Conservation (phyloP, 192 early-diverging fungal genomes). For the Chytriomyces sp. region DNA sequence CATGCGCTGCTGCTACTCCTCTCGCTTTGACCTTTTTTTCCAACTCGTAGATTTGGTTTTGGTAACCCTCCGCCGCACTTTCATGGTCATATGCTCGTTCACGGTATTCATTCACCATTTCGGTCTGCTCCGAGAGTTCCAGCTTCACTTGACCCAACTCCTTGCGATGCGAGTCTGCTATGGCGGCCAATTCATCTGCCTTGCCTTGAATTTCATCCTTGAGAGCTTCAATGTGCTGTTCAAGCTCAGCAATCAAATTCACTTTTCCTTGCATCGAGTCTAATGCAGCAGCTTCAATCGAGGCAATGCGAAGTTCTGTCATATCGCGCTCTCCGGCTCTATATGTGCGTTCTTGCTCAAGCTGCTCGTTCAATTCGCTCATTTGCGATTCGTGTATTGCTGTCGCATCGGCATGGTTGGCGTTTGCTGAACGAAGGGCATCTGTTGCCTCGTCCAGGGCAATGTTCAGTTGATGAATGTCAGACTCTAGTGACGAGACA, state of each 20-base stretch:
- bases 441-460: slow-evolving; percentile 4
- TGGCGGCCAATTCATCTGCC: neutral
- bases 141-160: slow-evolving; percentile 21
- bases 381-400: slow-evolving; percentile 11
- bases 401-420: neutral
- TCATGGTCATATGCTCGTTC: slow-evolving; percentile 30
- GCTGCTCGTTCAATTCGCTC: slow-evolving; percentile 1
- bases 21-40: slow-evolving; percentile 7
- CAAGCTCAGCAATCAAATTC: neutral
- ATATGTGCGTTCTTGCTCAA: slow-evolving; percentile 21
- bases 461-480: neutral
- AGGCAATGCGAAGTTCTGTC: slow-evolving; percentile 30
- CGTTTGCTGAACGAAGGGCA: slow-evolving; percentile 2
- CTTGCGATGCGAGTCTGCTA: slow-evolving; percentile 17
- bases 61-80: slow-evolving; percentile 2
- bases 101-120: slow-evolving; percentile 19
- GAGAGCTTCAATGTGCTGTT: neutral
- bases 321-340: slow-evolving; percentile 30
- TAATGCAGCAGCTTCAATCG: neutral
- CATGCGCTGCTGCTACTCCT: neutral
- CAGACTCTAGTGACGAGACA: slow-evolving; percentile 21
- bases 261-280: slow-evolving; percentile 1
- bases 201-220: neutral
- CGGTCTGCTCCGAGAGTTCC: slow-evolving; percentile 10
- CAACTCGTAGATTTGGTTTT: slow-evolving; percentile 10